Evolutionary conservation across 306 rosid species (phyloP), one percentile per base, ranked within the genome.

Genomic region (Lupinus albus): DNA sequence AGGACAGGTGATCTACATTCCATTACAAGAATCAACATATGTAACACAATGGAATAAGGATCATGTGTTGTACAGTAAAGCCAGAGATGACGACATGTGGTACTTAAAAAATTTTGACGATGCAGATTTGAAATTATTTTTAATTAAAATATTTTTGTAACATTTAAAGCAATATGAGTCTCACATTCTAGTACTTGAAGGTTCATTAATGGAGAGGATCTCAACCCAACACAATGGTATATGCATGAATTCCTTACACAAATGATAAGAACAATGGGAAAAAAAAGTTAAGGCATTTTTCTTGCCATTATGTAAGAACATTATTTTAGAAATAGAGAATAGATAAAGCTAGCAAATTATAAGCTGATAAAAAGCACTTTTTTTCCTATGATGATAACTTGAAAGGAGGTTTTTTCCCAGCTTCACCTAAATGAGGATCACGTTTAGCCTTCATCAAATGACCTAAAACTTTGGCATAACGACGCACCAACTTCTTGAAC

Each of bases 401-500:
- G 66, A 81, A 79, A 51, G 81, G 17, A 13, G 80, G 57, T 38
- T 81, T 87, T 51, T 87, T 85, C 6, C 70, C 60, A 60, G 84
- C 78, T 38, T 84, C 88, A 72, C 75, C 63, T 55, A 70, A 45
- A 38, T 72, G 78, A 54, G 84, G 82, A 45, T 84, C 96, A 7
- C 84, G 82, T 35, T 81, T 83, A 5, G 76, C 73, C 74, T 79
- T 84, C 50, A 91, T 78, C 78, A 91, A 39, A 66, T 84, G 84
- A 5, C 86, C 82, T 48, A 91, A 75, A 72, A 88, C 82, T 67
- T 86, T 91, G 49, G 90, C 87, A 58, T 81, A 87, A 45, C 94
- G 90, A 81, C 84, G 69, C n/a, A 91, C 84, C 86, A 88, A 39
- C 68, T 83, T 88, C 79, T 78, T 86, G 32, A 91, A 77, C 86